Evolutionary conservation across 1,139 yeast genomes (phyloP), one percentile per base, ranked within the genome.

Genomic region (Geotrichum siamense): DNA sequence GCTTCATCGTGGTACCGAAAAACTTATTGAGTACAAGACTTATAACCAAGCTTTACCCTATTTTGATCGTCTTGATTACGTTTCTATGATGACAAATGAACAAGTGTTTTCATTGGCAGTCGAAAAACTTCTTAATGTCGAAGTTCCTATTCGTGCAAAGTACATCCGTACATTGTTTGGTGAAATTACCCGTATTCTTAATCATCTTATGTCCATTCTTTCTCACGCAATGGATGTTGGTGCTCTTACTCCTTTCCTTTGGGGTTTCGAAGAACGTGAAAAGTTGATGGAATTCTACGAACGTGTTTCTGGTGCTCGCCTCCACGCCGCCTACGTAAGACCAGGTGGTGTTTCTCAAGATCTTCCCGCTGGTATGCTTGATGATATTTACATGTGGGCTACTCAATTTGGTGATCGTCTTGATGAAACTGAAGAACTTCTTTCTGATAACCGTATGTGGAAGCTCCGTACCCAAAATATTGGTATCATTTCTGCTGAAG

Each of bases 211-310:
- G 94, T 82, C 93, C 23, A 81, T 85, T 44, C 69, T 82, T 53
- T 78, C 94, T 43, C 95, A 85, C 66, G 87, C 91, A 59, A 84
- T 85, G 94, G 95, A 85, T 71, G 94, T 85, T 46, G 95, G 95
- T 70, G 94, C 94, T 26, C 74, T 85, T 65, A 85, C 95, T 36
- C 95, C 95, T 44, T 85, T 85, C 74, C 71, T 85, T 65, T 85
- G 95, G 95, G 94, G 94, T 51, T 82, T 85, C 65, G 95, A 85
- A 70, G 95, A 85, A 66, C 79, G 95, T 67, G 95, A 84, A 66
- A 85, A 85, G 68, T 74, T 85, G 61, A 85, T 85, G 94, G 95
- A 85, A 65, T 85, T 84, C 62, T 85, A 85, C 64, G 95, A 84
- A 69, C 78, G 94, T 62, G 94, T 84, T 30, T 78, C 86, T 30